Evolutionary conservation across 1,284 basidiomycete species (phyloP).

Genomic region (Wolfiporia cocos): DNA sequence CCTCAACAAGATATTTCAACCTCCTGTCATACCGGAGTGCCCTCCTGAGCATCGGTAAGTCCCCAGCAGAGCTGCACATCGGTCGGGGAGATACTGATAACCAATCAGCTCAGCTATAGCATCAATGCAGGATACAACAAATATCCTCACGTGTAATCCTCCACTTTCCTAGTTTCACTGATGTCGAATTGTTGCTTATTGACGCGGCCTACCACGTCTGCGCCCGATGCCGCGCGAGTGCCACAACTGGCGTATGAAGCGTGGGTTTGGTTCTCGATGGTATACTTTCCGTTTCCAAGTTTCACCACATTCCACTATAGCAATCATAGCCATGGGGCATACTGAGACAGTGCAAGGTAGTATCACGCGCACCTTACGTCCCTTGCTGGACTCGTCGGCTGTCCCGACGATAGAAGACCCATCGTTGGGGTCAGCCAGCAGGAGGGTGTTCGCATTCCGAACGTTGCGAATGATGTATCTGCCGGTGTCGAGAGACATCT

Average conservation of each 20-base stretch:
- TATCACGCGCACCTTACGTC: background rate
- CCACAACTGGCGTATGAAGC: conserved; percentile 1
- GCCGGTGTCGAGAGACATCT: conserved; percentile 1
- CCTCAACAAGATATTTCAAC: no score
- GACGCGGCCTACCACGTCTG: background rate
- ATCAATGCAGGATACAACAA: background rate
- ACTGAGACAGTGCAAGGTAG: background rate
- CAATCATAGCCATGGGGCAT: background rate
- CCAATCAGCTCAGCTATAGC: background rate
- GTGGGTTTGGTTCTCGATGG: background rate
- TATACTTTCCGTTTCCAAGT: conserved; percentile 2
- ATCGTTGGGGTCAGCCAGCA: background rate
- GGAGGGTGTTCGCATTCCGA: background rate
- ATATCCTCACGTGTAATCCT: background rate
- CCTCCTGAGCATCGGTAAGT: background rate
- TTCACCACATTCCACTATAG: background rate
- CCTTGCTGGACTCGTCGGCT: background rate
- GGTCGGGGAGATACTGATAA: background rate
- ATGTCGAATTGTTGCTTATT: background rate
- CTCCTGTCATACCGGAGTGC: background rate
- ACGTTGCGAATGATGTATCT: conserved; percentile 1
- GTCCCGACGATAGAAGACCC: background rate
- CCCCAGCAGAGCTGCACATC: conserved; percentile 1
- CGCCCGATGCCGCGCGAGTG: background rate
- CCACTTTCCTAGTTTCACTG: background rate